These are phyloP conservation scores for Coccomyxa subellipsoidea DNA, from an alignment of 163 green algal genomes.

Conservation along the genomic window DNA sequence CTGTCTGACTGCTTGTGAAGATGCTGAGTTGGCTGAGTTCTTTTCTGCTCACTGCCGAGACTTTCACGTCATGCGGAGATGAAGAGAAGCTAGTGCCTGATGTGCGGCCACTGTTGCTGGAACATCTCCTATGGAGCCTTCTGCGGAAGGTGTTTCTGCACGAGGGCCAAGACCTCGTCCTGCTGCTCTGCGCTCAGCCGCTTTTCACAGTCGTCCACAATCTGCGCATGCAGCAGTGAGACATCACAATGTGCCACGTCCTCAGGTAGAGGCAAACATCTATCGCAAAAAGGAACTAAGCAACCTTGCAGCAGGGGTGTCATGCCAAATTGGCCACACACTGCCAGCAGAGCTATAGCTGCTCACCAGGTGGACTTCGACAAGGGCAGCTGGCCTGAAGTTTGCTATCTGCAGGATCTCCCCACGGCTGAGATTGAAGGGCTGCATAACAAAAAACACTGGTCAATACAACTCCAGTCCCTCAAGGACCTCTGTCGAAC, in stretches of 20 bases:
- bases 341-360: too few relatives aligned
- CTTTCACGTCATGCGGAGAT: neutral
- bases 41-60: neutral
- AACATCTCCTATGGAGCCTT: neutral
- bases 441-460: neutral
- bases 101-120: neutral
- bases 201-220: slow-evolving; percentile 35
- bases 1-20: too few relatives aligned
- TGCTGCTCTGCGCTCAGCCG: slow-evolving; percentile 37
- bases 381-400: neutral
- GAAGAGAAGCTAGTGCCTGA: too few relatives aligned
- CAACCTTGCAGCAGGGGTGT: too few relatives aligned
- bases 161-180: slow-evolving; percentile 30
- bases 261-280: too few relatives aligned
- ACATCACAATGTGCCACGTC: neutral
- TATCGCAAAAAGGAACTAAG: too few relatives aligned
- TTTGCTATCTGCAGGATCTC: neutral
- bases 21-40: too few relatives aligned
- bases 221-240: neutral
- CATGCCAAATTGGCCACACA: too few relatives aligned
- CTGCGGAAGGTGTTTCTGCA: slow-evolving; percentile 24
- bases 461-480: too few relatives aligned
- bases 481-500: too few relatives aligned
- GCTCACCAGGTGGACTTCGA: slow-evolving; percentile 27
- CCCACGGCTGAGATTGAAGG: neutral